Conservation (phyloP, 1,284 basidiomycete genomes). For the Austroboletus niveus region DNA sequence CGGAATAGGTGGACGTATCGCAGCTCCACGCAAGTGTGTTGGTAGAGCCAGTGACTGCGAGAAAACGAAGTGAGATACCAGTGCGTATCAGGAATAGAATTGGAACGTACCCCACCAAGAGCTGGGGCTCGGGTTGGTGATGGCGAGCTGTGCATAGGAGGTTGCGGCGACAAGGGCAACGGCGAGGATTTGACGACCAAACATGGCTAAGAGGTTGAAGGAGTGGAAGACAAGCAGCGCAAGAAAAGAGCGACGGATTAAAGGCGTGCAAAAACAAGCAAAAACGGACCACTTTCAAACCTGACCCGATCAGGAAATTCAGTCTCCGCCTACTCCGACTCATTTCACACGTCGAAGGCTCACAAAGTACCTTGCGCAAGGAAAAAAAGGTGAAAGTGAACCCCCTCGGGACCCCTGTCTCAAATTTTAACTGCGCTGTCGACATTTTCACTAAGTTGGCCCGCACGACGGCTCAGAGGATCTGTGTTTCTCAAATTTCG, state of each 20-base stretch:
- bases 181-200: conserved; percentile 35
- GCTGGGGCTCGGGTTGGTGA: conserved; percentile 37
- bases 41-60: conserved; percentile 31
- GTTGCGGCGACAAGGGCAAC: conserved; percentile 4
- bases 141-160: conserved; percentile 19
- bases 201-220: conserved; percentile 32
- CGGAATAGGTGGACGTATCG: conserved; percentile 30
- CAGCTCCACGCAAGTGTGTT: conserved; percentile 47
- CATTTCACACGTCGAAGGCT: not conserved
- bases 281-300: not conserved
- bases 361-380: too few relatives aligned
- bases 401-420: too few relatives aligned
- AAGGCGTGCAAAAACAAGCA: conserved; percentile 8
- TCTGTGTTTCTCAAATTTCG: not conserved
- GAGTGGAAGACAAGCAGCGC: conserved; percentile 13
- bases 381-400: too few relatives aligned
- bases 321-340: conserved; percentile 16
- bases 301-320: conserved; percentile 10
- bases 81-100: not conserved
- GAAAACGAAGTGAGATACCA: not conserved
- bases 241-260: conserved; percentile 27
- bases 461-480: not conserved
- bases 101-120: conserved; percentile 49
- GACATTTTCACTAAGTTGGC: too few relatives aligned
- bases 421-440: too few relatives aligned